phyloP scores from a whole-genome alignment of 2,329 filamentous ascomycete species.

The Chaetomiaceae sp. region DNA sequence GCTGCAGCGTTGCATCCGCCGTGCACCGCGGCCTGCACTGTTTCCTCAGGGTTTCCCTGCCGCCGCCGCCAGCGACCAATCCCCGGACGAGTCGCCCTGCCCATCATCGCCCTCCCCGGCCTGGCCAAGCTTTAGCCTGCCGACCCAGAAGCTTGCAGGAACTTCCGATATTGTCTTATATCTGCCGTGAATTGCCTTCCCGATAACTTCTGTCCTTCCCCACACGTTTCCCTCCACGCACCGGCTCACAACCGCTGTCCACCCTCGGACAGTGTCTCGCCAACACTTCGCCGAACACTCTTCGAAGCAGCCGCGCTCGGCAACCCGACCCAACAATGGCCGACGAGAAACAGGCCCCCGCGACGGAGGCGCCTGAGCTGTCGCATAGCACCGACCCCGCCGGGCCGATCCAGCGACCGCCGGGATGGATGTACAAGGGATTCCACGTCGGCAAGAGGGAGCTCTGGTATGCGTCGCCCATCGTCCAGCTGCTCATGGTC shows the following conservation, averaged over 20 bases:
- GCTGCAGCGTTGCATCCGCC: slow-evolving; percentile 20
- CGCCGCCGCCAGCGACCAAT: slow-evolving; percentile 10
- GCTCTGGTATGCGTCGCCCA: slow-evolving; percentile 70
- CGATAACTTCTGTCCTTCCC: neutral
- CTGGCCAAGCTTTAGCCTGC: slow-evolving; percentile 11
- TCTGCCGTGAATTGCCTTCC: slow-evolving; percentile 5
- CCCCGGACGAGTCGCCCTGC: neutral
- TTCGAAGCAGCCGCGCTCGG: neutral
- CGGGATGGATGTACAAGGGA: slow-evolving; percentile 65
- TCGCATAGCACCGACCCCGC: neutral
- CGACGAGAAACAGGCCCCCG: slow-evolving; percentile 18
- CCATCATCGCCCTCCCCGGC: neutral
- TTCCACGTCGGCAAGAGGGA: slow-evolving; percentile 50
- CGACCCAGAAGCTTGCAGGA: neutral
- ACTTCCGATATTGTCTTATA: slow-evolving; percentile 6
- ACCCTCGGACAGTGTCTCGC: neutral
- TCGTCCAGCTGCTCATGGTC: slow-evolving; percentile 67
- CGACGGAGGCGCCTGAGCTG: slow-evolving; percentile 7
- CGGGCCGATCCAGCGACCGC: slow-evolving; percentile 35
- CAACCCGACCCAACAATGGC: slow-evolving; percentile 13
- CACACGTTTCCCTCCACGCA: slow-evolving; percentile 2
- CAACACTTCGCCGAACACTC: neutral
- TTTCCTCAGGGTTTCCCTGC: slow-evolving; percentile 7
- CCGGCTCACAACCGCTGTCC: neutral
- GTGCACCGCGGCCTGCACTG: neutral